Evolutionary conservation across 345 rosid species (phyloP).

Genomic region (Aquilaria sinensis): DNA sequence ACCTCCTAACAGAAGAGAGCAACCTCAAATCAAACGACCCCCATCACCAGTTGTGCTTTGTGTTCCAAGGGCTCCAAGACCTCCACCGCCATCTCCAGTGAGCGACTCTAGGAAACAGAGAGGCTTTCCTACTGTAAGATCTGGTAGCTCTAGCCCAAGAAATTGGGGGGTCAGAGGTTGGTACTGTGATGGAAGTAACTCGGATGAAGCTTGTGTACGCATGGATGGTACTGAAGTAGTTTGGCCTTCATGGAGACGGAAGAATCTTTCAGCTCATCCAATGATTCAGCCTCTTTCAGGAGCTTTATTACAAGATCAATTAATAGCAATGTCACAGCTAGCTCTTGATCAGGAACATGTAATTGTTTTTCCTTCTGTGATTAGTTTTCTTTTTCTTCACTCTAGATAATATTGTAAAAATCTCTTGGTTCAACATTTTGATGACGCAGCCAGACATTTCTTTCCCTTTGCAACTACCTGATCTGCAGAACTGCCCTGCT

Average conservation of each 20-base stretch:
- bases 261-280: conserved; percentile 66
- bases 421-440: conserved; percentile 25
- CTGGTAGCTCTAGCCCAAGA: conserved; percentile 99
- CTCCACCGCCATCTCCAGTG: conserved; percentile 93
- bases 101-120: conserved; percentile 80
- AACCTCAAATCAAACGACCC: conserved; percentile 84
- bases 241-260: conserved; percentile 91
- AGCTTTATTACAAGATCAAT: conserved; percentile 72
- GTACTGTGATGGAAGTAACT: conserved; percentile 64
- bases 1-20: conserved; percentile 71
- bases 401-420: too few relatives aligned
- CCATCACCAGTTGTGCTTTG: conserved; percentile 98
- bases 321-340: conserved; percentile 85
- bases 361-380: conserved; percentile 24
- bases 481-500: conserved; percentile 46
- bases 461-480: conserved; percentile 76
- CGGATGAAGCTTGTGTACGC: conserved; percentile 62
- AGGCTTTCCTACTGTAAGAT: conserved; percentile 93
- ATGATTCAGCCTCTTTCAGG: conserved; percentile 88
- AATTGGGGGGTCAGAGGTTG: conserved; percentile 95
- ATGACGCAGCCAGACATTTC: conserved; percentile 86
- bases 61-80: conserved; percentile 92
- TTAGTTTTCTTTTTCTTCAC: too few relatives aligned
- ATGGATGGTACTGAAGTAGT: conserved; percentile 88
- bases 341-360: conserved; percentile 95